Percentiles rank a stretch among this genome's conserved stretches.
Evolutionary conservation across 192 early-diverging fungal genomes (phyloP).

Genomic region (Phycomyces blakesleeanus): DNA sequence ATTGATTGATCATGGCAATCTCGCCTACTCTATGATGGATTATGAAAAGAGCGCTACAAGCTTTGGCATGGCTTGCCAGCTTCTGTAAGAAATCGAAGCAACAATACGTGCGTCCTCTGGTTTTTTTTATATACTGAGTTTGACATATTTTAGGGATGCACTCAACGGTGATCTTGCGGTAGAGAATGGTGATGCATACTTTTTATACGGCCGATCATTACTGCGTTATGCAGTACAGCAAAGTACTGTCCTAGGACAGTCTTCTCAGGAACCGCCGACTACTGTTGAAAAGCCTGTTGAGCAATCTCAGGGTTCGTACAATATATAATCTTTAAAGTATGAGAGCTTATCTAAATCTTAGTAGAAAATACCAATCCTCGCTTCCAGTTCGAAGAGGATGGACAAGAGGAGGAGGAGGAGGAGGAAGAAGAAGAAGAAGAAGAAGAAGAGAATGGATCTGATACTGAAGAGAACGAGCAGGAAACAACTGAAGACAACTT

Average conservation of each 20-base stretch:
- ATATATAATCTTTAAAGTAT: too few species aligned
- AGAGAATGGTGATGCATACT: slow-evolving; percentile 66
- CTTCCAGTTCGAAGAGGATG: slow-evolving; percentile 67
- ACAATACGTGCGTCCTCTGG: not conserved
- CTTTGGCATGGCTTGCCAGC: slow-evolving; percentile 65
- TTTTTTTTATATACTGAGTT: not conserved
- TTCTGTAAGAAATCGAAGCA: slow-evolving; percentile 46
- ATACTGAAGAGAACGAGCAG: slow-evolving; percentile 36
- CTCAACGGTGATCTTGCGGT: slow-evolving; percentile 58
- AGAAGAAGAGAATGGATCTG: slow-evolving; percentile 43
- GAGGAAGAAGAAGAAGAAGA: slow-evolving; percentile 44
- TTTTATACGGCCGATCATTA: slow-evolving; percentile 72
- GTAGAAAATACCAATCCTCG: slow-evolving; percentile 34
- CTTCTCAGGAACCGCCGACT: slow-evolving; percentile 31
- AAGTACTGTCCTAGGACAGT: slow-evolving; percentile 67
- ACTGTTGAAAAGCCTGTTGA: slow-evolving; percentile 24
- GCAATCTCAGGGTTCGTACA: slow-evolving; percentile 17
- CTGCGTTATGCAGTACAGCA: slow-evolving; percentile 72
- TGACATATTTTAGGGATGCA: slow-evolving; percentile 44
- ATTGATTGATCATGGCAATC: slow-evolving; percentile 54
- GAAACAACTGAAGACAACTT: slow-evolving; percentile 58
- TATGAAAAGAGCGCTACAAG: slow-evolving; percentile 61
- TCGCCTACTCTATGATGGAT: slow-evolving; percentile 57
- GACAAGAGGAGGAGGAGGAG: slow-evolving; percentile 41
- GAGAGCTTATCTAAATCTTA: not conserved